These are phyloP conservation scores for Mikania micrantha DNA, from an alignment of 129 eudicot species.

Conservation along the genomic window DNA sequence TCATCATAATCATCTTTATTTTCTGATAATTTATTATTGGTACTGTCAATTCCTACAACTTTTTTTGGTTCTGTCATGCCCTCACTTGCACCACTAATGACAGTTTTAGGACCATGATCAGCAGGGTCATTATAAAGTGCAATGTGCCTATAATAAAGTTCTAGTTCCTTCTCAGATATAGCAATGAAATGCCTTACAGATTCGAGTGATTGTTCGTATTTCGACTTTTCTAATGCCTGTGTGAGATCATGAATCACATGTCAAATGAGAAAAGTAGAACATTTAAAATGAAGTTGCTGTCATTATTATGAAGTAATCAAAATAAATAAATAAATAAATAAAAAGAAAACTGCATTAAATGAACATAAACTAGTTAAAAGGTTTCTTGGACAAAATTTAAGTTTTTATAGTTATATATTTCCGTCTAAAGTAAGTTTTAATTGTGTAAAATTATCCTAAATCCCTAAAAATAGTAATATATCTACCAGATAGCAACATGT, in stretches of 20 bases:
- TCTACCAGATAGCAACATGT: background rate
- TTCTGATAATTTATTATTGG: background rate
- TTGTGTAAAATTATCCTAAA: background rate
- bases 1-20: background rate
- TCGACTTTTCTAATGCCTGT: slow-evolving; percentile 92
- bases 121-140: slow-evolving; percentile 68
- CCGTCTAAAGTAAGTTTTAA: background rate
- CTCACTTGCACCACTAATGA: slow-evolving; percentile 28
- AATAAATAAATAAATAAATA: too few species aligned
- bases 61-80: slow-evolving; percentile 3
- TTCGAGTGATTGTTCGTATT: slow-evolving; percentile 91
- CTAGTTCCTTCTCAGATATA: slow-evolving; percentile 76
- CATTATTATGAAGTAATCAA: background rate
- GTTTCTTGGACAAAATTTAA: background rate
- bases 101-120: slow-evolving; percentile 26
- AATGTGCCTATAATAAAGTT: slow-evolving; percentile 70
- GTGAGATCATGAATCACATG: slow-evolving; percentile 9
- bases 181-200: slow-evolving; percentile 80
- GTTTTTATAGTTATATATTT: background rate
- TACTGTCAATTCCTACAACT: background rate
- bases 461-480: background rate
- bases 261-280: slow-evolving; percentile 5
- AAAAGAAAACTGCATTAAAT: background rate
- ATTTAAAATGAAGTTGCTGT: background rate
- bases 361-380: background rate